These are phyloP conservation scores for Phytophthora crassamura DNA, from an alignment of 352 stramenopile species.

Conservation along the genomic window DNA sequence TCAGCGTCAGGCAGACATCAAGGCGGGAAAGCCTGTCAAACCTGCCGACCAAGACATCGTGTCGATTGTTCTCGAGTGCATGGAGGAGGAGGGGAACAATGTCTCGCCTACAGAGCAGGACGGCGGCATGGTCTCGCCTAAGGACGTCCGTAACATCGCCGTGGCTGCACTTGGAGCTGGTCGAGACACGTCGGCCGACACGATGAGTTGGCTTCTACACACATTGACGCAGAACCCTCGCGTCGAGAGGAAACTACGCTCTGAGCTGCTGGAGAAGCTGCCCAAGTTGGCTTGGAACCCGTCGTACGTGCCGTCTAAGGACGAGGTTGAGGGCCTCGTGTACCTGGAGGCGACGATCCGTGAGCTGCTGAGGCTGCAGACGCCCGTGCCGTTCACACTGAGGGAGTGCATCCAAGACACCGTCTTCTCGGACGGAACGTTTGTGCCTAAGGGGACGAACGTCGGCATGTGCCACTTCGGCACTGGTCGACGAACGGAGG, in stretches of 20 bases:
- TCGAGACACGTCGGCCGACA: conserved; percentile 63
- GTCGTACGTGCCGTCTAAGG: conserved; percentile 46
- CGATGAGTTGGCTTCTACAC: conserved; percentile 72
- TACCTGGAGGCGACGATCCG: conserved; percentile 70
- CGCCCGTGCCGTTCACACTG: conserved; percentile 44
- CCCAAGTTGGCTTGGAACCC: conserved; percentile 33
- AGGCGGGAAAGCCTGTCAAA: conserved; percentile 15
- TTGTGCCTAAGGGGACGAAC: conserved; percentile 54
- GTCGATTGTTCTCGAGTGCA: conserved; percentile 41
- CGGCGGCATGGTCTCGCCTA: conserved; percentile 33
- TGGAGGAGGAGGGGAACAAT: conserved; percentile 31
- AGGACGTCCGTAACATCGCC: conserved; percentile 67
- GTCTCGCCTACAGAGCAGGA: conserved; percentile 36
- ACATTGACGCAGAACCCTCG: conserved; percentile 60
- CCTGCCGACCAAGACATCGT: conserved; percentile 32
- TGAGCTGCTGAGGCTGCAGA: conserved; percentile 70
- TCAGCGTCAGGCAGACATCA: conserved; percentile 21
- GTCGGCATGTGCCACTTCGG: conserved; percentile 63
- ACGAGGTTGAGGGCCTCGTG: conserved; percentile 53
- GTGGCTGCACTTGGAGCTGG: conserved; percentile 71
- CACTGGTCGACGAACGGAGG: conserved; percentile 46
- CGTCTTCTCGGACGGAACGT: conserved; percentile 70
- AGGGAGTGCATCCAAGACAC: conserved; percentile 53
- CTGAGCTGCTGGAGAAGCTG: conserved; percentile 52
- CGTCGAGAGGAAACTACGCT: conserved; percentile 45